These are phyloP conservation scores for Leccinum barrowsii DNA, from an alignment of 768 basidiomycete genomes.

Conservation along the genomic window DNA sequence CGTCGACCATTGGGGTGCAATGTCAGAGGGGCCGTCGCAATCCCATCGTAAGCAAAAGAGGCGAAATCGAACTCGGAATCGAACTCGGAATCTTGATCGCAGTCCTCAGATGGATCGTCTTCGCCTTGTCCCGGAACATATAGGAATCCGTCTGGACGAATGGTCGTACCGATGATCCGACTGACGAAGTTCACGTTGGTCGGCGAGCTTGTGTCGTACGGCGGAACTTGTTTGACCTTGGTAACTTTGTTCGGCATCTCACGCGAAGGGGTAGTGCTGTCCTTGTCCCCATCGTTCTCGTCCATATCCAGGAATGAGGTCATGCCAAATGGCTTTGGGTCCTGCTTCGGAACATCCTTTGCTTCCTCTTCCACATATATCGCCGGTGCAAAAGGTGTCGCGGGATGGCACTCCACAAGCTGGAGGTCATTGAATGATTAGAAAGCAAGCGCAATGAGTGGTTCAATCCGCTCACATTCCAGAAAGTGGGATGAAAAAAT, in stretches of 20 bases:
- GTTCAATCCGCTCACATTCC: conserved; percentile 12
- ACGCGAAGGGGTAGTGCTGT: not conserved
- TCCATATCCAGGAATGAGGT: conserved; percentile 1
- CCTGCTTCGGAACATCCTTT: not conserved
- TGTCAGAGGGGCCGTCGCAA: not conserved
- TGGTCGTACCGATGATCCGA: conserved; percentile 14
- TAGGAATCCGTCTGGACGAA: conserved; percentile 10
- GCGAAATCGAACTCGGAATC: not conserved
- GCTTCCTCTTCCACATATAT: conserved; percentile 23
- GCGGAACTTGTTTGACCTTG: conserved; percentile 4
- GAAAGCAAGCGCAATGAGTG: not conserved
- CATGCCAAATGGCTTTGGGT: conserved; percentile 2
- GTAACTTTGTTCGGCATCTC: not conserved
- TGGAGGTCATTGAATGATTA: not conserved
- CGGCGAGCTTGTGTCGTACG: conserved; percentile 11
- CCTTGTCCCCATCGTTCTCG: not conserved
- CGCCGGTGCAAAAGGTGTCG: conserved; percentile 11
- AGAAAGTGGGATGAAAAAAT: conserved; percentile 20
- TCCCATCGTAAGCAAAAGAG: not conserved
- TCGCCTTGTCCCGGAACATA: not conserved
- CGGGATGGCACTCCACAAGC: conserved; percentile 17
- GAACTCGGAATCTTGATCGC: not conserved
- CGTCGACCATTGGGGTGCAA: not conserved
- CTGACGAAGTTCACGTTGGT: conserved; percentile 7
- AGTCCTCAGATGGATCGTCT: not conserved